Evolutionary conservation across 495 filamentous ascomycete genomes (phyloP), one percentile per base, ranked within the genome.

Genomic region (Immersiella caudata): DNA sequence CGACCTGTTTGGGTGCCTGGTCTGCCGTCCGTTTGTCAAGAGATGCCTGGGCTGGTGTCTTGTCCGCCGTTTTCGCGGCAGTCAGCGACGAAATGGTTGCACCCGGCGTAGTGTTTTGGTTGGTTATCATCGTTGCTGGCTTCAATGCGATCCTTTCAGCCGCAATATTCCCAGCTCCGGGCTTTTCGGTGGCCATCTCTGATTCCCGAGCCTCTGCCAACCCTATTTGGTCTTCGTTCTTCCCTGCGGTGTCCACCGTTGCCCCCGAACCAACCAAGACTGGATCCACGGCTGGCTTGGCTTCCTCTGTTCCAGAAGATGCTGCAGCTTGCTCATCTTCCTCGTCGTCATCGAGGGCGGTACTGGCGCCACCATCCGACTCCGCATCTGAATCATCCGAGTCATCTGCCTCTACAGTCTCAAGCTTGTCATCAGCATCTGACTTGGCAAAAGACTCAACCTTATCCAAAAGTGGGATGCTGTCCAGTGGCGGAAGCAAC

Each of bases 351-450:
- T 65, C 63, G 50, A 57, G 24, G 18, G 52, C 52, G 14, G 63
- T 65, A 20, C 63, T 65, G 20, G 64, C 55, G 0, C 57, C 64
- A 20, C 57, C 64, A 20, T 66, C 64, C 22, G 64, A 66, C 36
- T 66, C 64, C 24, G 55, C 57, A 54, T 59, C 56, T 0, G 66
- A 68, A 16, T 62, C 60, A n/a, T 68, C 60, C 33, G 55, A 58
- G 6, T 68, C 66, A 11, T 49, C 56, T 24, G 63, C 51, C 24
- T 62, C 58, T 1, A 60, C 40, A 11, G 64, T 66, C 40, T 66
- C 64, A 51, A 69, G 16, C 29, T 66, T 69, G 22, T 71, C 69
- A 21, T 68, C 66, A n/a, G 24, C 63, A 26, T 71, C 73, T 36
- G 69, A 59, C 12, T 50, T 36, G 46, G 61, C 46, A 7, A 33